Evolutionary conservation across 2,329 filamentous ascomycete genomes (phyloP), one percentile per base, ranked within the genome.

Genomic region (Aspergillus pseudoterreus): DNA sequence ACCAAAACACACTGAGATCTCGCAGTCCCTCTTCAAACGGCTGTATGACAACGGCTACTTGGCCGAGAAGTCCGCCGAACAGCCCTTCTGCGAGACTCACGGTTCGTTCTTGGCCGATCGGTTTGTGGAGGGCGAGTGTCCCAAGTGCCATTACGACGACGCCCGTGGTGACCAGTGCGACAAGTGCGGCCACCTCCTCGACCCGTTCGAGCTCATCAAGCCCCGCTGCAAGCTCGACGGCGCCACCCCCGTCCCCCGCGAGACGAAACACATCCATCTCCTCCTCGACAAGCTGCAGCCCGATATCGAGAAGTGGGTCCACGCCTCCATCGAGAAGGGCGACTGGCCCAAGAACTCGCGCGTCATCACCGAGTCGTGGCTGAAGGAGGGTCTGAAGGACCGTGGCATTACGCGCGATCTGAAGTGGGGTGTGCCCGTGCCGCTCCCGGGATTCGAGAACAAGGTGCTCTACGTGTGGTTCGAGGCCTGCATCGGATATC

Each of bases 401-500:
- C 85, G 92, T 61, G 90, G 89, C 57, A 97, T 97, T 68, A 96
- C 92, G 11, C 80, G 92, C 69, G 92, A 97, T 76, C 78, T 96
- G 54, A 92, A 88, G 69, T 96, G 92, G 92, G 92, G 92, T 65
- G 83, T 82, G 6, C 78, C 81, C 2, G 80, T 85, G 42, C 79
- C 77, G 38, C 73, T 80, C 4, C 77, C 79, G 27, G 83, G 80
- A 11, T 88, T 85, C 62, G 82, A 86, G 57, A 78, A 86, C 57
- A 89, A 89, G 77, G 92, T 96, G 55, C 84, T 96, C 59, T 96
- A 96, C 66, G 91, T 96, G 54, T 89, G 87, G 90, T 90, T 96
- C 67, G 90, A 95, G 68, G 90, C 90, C 49, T 94, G 89, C 71
- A 94, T 96, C 64, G 92, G 92, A 17, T 96, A 96, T 69, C 86